Evolutionary conservation across 345 rosid genomes (phyloP).

Genomic region (Geranium brycei): DNA sequence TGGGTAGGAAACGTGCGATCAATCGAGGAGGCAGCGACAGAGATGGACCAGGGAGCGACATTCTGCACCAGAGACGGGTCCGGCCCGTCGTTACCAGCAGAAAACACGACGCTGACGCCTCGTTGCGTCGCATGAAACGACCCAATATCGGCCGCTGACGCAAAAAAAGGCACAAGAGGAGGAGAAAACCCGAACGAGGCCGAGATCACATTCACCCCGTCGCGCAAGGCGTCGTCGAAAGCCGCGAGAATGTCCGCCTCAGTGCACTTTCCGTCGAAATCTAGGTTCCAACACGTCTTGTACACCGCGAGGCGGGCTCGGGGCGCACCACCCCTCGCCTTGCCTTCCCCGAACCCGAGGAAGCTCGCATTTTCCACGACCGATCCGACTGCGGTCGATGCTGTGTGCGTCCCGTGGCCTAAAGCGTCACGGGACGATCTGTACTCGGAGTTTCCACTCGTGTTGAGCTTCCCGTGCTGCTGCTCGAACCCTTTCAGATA

Average conservation of each 20-base stretch:
- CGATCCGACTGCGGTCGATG: slow-evolving; percentile 49
- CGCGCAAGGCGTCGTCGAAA: slow-evolving; percentile 39
- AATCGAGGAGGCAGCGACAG: slow-evolving; percentile 43
- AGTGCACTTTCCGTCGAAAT: slow-evolving; percentile 19
- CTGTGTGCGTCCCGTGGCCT: slow-evolving; percentile 63
- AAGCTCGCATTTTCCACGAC: slow-evolving; percentile 24
- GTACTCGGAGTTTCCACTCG: slow-evolving; percentile 24
- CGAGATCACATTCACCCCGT: slow-evolving; percentile 41
- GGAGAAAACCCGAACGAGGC: slow-evolving; percentile 41
- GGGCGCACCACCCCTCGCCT: slow-evolving; percentile 53
- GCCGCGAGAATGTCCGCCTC: slow-evolving; percentile 51
- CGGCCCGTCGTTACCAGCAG: slow-evolving; percentile 42
- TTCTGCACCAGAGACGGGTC: slow-evolving; percentile 29
- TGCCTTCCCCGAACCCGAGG: slow-evolving; percentile 30
- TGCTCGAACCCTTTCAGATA: slow-evolving; percentile 40
- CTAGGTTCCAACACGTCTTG: slow-evolving; percentile 39
- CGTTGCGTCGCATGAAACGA: slow-evolving; percentile 44
- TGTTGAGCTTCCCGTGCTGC: slow-evolving; percentile 22
- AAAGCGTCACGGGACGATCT: slow-evolving; percentile 42
- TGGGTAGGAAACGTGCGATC: slow-evolving; percentile 39
- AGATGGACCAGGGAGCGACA: slow-evolving; percentile 52
- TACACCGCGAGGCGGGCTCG: slow-evolving; percentile 46
- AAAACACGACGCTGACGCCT: slow-evolving; percentile 49
- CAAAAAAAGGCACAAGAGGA: slow-evolving; percentile 32
- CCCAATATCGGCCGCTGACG: slow-evolving; percentile 24